Evolutionary conservation across 164 flowering plant species (phyloP).

Genomic region (Sextonia rubra): DNA sequence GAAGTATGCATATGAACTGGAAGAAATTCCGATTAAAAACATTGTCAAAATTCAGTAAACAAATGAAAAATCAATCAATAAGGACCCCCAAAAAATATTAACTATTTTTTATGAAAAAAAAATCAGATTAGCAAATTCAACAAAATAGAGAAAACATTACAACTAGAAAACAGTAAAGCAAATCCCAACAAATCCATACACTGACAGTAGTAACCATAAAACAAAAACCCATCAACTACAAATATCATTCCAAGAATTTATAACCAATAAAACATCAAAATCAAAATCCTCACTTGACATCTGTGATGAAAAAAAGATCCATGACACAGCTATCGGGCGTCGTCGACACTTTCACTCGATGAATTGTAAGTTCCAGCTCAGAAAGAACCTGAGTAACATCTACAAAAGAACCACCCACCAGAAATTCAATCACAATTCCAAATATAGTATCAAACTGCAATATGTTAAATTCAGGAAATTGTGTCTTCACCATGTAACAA

Average conservation of each 20-base stretch:
- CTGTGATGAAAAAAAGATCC: constrained; percentile 76
- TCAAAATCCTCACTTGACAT: constrained; percentile 41
- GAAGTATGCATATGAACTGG: background rate
- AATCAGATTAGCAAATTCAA: too few relatives aligned
- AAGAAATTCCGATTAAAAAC: too few relatives aligned
- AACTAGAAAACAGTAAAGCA: background rate
- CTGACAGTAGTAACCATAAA: background rate
- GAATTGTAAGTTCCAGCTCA: constrained; percentile 68
- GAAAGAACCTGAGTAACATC: constrained; percentile 66
- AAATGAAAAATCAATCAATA: background rate
- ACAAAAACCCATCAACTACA: background rate
- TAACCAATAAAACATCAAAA: background rate
- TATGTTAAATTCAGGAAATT: background rate
- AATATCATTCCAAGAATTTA: background rate
- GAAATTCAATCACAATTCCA: background rate
- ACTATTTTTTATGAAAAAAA: too few relatives aligned
- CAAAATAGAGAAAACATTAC: background rate
- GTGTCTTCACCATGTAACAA: constrained; percentile 58
- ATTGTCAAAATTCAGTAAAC: background rate
- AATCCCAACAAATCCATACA: background rate
- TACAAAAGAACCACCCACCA: constrained; percentile 14
- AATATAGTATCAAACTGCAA: background rate
- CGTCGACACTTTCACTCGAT: constrained; percentile 73
- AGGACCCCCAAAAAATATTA: background rate
- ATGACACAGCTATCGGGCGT: constrained; percentile 75